Base-by-base conservation (phyloP, 352 stramenopile species). In the Phytophthora sojae region DNA sequence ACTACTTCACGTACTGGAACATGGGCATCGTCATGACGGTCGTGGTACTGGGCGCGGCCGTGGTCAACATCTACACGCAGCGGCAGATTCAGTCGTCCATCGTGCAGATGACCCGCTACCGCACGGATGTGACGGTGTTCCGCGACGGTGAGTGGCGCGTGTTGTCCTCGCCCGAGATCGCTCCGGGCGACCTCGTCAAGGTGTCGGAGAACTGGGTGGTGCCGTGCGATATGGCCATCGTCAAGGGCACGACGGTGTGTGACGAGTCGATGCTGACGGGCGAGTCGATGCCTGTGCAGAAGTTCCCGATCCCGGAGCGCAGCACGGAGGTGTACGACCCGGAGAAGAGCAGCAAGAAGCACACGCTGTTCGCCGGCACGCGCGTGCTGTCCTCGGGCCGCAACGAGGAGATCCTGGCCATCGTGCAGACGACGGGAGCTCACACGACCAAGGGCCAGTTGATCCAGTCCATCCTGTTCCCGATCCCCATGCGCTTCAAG, bases 401-500 rank as follows among this genome's bases (percentile, higher is more conserved):
- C 25, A 89, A 69, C 45, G 66, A 75, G 44, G 79, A 73, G 76
- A 86, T 76, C 57, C 61, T 86, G 21, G 89, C 83, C 12, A 68
- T 96, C 47, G 87, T 94, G 25, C 68, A 79, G 19, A 74, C 76
- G 12, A 95, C 87, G 29, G 81, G 82, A 32, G 86, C 86, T 0
- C 85, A 85, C 58, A 95, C 89, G 6, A 76, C 76, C 0, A 87
- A 86, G 39, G 89, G 89, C 47, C 71, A 92, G 65, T 56, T 95
- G 30, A 75, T 96, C 35, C 72, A 84, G 39, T 82, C 85, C 14
- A 90, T 96, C 55, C 61, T 95, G 49, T 93, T 83, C 44, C 90
- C 86, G n/a, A 53, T 88, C 21, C 80, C 79, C 17, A 82, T 93
- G 67, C 73, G 86, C 30, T 95, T 96, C 74, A 92, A 96, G 64